Evolutionary conservation across 768 basidiomycete species (phyloP), one percentile per base, ranked within the genome.

Genomic region (Suillus plorans): DNA sequence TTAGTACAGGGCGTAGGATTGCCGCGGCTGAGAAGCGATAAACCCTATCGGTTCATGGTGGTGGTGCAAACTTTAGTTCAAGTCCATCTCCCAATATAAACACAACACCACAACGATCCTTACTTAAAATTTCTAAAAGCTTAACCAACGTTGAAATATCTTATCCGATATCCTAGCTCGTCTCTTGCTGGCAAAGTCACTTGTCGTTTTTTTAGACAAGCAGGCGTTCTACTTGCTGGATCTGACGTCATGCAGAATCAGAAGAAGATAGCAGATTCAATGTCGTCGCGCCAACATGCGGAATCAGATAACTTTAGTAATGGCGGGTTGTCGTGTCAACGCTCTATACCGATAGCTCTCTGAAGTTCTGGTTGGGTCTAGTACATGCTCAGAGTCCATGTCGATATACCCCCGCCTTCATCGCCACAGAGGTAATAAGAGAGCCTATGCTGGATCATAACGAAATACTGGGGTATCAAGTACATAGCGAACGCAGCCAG

Each of bases 381-480:
- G n/a, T n/a, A 76, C 68, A 10, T 10, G 74, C 67, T 69, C 69
- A 73, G 10, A 68, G 64, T 66, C 69, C 69, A 8, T 75, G 36
- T 28, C 63, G 56, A 28, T 61, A 55, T 71, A 78, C 69, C 67
- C 67, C 78, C 64, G 42, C 64, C 70, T 64, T 84, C 84, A 59
- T 82, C 76, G 4, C 31, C 88, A 89, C 83, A 83, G 13, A 90
- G 74, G 74, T 91, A 91, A 78, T 89, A 91, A 60, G 82, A 76
- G 49, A 83, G 80, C 25, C 89, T 81, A 18, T 77, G 76, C 64
- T 79, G 78, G 69, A 90, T 78, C 68, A 84, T 81, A 61, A 78
- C 70, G 53, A 89, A 67, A 66, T 89, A 86, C 31, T 80, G 77
- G 5, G 89, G 90, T 66, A 87, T 18, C 52, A 53, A 37, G 10